Conservation (phyloP, 2,329 filamentous ascomycete species). For the Sarocladium oryzae region DNA sequence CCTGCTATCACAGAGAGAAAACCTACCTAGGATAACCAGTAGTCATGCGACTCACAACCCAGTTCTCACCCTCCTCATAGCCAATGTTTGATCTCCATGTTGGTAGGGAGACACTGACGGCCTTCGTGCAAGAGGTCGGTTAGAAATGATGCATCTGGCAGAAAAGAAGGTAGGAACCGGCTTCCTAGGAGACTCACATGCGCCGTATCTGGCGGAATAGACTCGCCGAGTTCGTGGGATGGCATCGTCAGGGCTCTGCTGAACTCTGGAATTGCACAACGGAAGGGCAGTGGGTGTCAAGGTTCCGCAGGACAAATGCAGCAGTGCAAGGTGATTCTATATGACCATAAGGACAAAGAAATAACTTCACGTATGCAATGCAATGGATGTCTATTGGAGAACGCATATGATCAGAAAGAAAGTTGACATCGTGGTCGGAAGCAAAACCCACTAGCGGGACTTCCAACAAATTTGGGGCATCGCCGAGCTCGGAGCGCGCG, state of each 20-base stretch:
- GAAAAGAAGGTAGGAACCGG: not conserved
- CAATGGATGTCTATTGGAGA: no score
- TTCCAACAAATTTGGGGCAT: not conserved
- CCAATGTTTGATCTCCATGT: conserved; percentile 88
- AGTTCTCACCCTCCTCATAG: conserved; percentile 87
- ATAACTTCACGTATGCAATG: not conserved
- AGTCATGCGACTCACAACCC: conserved; percentile 78
- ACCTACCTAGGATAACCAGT: conserved; percentile 81
- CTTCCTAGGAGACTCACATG: conserved; percentile 54
- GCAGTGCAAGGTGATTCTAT: not conserved
- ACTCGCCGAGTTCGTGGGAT: conserved; percentile 54
- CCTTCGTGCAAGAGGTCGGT: conserved; percentile 42
- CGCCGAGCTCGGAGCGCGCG: conserved; percentile 11
- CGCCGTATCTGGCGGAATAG: conserved; percentile 70
- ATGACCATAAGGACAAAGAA: not conserved
- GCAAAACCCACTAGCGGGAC: conserved; percentile 1
- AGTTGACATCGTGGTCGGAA: not conserved
- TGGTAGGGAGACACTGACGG: conserved; percentile 90
- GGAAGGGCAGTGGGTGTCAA: no score
- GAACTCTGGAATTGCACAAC: no score
- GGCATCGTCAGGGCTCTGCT: no score
- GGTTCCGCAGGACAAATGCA: not conserved
- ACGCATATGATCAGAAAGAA: no score
- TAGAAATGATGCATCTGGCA: not conserved
- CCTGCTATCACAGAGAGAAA: no score